Conservation (phyloP, 345 rosid genomes). For the Diplotaxis tenuifolia region DNA sequence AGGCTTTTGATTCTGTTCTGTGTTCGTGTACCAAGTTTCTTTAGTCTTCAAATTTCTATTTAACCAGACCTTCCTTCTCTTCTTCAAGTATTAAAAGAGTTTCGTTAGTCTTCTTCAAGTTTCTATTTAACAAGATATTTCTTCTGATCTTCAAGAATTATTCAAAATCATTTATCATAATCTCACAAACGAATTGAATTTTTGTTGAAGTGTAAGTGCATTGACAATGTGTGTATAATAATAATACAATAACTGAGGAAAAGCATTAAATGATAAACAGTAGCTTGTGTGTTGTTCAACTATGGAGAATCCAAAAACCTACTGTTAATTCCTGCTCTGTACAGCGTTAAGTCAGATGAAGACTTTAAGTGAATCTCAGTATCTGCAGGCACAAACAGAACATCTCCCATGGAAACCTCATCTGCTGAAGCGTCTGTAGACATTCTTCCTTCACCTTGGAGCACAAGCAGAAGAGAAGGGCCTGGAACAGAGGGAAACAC, state of each 20-base stretch:
- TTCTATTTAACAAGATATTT: not conserved
- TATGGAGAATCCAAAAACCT: constrained; percentile 50
- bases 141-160: not conserved
- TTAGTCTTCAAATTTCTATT: not conserved
- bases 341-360: constrained; percentile 58
- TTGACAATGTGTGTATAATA: not conserved
- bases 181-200: not conserved
- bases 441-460: constrained; percentile 63
- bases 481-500: constrained; percentile 73
- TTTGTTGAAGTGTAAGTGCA: not conserved
- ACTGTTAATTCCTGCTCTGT: constrained; percentile 83
- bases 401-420: constrained; percentile 62
- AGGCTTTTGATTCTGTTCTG: constrained; percentile 18
- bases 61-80: not conserved
- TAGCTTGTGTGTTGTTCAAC: constrained; percentile 8
- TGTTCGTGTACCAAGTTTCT: not conserved
- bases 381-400: constrained; percentile 72
- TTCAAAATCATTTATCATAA: not conserved
- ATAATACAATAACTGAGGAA: constrained; percentile 5
- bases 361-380: constrained; percentile 47
- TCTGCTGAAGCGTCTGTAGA: constrained; percentile 40
- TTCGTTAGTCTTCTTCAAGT: not conserved
- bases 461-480: constrained; percentile 74
- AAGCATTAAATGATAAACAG: not conserved
- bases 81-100: not conserved